Evolutionary conservation across 2,329 filamentous ascomycete genomes (phyloP), one percentile per base, ranked within the genome.

Genomic region (Colletotrichum graminicola): DNA sequence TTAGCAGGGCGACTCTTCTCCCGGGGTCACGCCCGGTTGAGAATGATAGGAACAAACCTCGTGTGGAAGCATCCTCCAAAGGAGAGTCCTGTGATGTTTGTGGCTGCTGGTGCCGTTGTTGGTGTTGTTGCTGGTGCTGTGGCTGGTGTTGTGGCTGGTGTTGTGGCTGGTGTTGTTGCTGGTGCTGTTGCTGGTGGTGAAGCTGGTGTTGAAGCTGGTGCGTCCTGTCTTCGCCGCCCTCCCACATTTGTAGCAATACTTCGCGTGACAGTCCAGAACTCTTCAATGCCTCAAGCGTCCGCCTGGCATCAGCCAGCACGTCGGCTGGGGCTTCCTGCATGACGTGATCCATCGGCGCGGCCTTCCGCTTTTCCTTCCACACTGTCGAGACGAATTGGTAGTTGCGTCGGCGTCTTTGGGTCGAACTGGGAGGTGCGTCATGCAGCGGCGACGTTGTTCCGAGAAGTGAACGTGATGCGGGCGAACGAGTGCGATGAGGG

Each of bases 231-330:
- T 73, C 49, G 56, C 68, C 54, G 41, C 68, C 68, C 60, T 75
- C 67, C 75, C 75, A 74, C 57, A 77, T 72, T 51, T 76, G 73
- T 11, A 77, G 36, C 67, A 78, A 62, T 78, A 80, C 74, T 77
- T 84, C 83, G 75, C 81, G 82, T 62, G 83, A 84, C 12, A 85
- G 75, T 55, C 83, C 83, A 21, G 82, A 83, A 71, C 84, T 83
- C 73, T 85, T 85, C 73, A 85, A 76, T 56, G 81, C 81, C 77
- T 85, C 82, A 8, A 85, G 79, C 68, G 84, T 84, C 75, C 84
- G 83, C 56, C 83, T 78, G 55, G 83, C 83, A 76, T 85, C 83
- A 26, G 80, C 82, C 66, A 85, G 79, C 64, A 84, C 80, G 77
- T 85, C 81, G 72, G 84, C 82, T 21, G 83, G 79, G 29, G 80